These are phyloP conservation scores for Melastoma candidum DNA, from an alignment of 441 rosid genomes.

Conservation along the genomic window DNA sequence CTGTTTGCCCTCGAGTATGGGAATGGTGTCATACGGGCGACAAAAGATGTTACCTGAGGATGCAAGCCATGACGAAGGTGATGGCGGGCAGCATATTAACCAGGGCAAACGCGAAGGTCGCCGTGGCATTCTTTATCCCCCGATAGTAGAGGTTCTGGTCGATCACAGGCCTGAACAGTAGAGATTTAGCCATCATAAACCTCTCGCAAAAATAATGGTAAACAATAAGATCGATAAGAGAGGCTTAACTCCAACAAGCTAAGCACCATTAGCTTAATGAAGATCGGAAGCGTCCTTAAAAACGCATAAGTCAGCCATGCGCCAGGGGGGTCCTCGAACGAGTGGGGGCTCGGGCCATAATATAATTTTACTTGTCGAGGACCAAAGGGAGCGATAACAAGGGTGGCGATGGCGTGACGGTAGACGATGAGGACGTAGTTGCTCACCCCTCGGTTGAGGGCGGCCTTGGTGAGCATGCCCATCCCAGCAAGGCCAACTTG, in stretches of 20 bases:
- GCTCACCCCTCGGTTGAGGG: slow-evolving; percentile 78
- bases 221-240: no score
- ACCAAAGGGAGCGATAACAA: slow-evolving; percentile 74
- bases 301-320: no score
- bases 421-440: slow-evolving; percentile 74
- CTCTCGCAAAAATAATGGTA: no score
- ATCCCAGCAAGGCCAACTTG: slow-evolving; percentile 87
- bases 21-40: no score
- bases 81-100: slow-evolving; percentile 23
- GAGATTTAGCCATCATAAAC: background rate
- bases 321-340: no score
- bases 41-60: slow-evolving; percentile 6
- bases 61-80: slow-evolving; percentile 17
- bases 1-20: no score
- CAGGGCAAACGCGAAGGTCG: slow-evolving; percentile 17
- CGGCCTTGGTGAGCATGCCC: slow-evolving; percentile 76
- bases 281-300: slow-evolving; percentile 51
- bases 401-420: slow-evolving; percentile 74
- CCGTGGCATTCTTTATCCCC: slow-evolving; percentile 17
- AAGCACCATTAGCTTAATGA: slow-evolving; percentile 50
- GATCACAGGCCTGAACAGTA: slow-evolving; percentile 54
- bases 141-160: slow-evolving; percentile 18
- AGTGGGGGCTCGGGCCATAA: no score
- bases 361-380: slow-evolving; percentile 43
- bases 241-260: slow-evolving; percentile 65